Base-by-base conservation (phyloP, 306 rosid species). In the Myrica gale region DNA sequence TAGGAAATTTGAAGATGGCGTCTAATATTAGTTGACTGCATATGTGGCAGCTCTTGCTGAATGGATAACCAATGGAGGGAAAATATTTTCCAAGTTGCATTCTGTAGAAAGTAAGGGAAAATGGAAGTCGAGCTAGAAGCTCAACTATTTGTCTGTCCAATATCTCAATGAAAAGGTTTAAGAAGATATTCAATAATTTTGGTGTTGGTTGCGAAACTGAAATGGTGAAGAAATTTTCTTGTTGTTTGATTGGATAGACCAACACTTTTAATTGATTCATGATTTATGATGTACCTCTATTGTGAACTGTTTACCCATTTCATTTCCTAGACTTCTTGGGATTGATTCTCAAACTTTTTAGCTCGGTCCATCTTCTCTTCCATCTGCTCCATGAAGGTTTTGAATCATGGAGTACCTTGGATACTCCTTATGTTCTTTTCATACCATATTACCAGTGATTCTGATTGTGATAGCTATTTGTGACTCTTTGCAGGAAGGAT, bases 401-500 rank as follows among this genome's bases (percentile, higher is more conserved):
- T 61, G n/a, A 26, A 6, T 11, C 6, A 12, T 11, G 68, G 19
- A 61, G 44, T 26, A 37, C 23, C 23, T 65, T 65, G 37, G 47
- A 16, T 13, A 16, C 4, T 17, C 23, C 15, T 65, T 43, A 65
- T 9, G 17, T 41, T 8, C 9, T 41, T 65, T 63, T 62, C 3
- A n/a, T 3, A 16, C 17, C 45, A 2, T 65, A 9, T 65, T 65
- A 65, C 15, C 48, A 3, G 69, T 48, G 6, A 65, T 65, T 65
- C 13, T 16, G 45, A 17, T 17, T 42, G 8, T 26, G 69, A 20
- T 58, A n/a, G 17, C 54, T 46, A 2, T 73, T 60, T 76, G 83
- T 61, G 45, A 74, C 73, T 69, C 42, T 51, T 80, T 61, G 90
- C 89, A 86, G 88, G 90, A 74, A 87, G 75, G 77, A 95, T 95